These are phyloP conservation scores for Hanseniaspora taiwanica DNA, from an alignment of 805 yeast genomes.

Conservation along the genomic window DNA sequence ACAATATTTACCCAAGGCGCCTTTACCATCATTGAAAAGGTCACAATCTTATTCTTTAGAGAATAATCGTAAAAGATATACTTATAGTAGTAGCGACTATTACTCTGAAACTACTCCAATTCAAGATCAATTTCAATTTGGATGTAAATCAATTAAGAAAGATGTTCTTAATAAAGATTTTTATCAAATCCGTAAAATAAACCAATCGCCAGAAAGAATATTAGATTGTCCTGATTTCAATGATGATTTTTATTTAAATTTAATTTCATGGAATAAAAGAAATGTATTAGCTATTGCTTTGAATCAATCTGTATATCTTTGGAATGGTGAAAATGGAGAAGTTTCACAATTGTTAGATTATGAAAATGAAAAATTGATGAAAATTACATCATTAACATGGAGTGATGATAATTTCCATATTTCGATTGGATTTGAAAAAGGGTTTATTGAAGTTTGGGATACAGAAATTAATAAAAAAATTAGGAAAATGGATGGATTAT, in stretches of 20 bases:
- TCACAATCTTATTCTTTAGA: constrained; percentile 22
- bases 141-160: too few relatives aligned
- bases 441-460: constrained; percentile 88
- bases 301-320: constrained; percentile 69
- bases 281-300: constrained; percentile 82
- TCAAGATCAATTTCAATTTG: too few relatives aligned
- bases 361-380: constrained; percentile 22
- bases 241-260: constrained; percentile 83
- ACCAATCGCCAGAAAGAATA: constrained; percentile 83
- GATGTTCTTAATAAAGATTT: not conserved
- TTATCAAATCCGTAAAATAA: constrained; percentile 46
- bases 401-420: constrained; percentile 80
- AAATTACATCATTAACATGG: constrained; percentile 72
- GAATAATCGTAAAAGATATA: constrained; percentile 11
- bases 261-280: constrained; percentile 75
- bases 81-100: not conserved
- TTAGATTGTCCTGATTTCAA: constrained; percentile 91
- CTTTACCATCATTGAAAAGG: constrained; percentile 30
- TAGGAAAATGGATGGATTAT: constrained; percentile 60
- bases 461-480: constrained; percentile 60
- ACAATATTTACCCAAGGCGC: constrained; percentile 79
- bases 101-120: not conserved
- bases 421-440: constrained; percentile 73
- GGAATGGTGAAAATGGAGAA: constrained; percentile 80
- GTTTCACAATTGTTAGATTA: constrained; percentile 59